A percentile compares a stretch with the other conserved stretches of the same genome.
Conservation (phyloP, 225 moss, liverwort and hornwort genomes). For the Pleurozium schreberi region DNA sequence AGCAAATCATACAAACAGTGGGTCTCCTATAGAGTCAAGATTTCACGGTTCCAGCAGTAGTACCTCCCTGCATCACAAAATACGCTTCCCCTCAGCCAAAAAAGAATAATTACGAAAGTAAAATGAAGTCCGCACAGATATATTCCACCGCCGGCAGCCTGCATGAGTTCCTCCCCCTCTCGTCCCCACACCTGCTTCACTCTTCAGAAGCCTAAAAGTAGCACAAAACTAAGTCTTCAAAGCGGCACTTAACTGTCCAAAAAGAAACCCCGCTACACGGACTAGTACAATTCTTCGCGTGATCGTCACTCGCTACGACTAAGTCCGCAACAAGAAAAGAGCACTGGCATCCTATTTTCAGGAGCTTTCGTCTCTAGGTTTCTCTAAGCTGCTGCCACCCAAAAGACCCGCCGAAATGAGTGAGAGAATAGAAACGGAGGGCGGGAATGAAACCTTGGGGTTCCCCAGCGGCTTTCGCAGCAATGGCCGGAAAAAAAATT, state of each 20-base stretch:
- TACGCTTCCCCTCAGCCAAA: neutral
- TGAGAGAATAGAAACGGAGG: neutral
- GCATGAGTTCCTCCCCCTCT: neutral
- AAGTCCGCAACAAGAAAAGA: neutral
- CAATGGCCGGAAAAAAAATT: neutral
- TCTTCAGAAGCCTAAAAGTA: neutral
- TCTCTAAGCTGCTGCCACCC: neutral
- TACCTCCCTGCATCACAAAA: slow-evolving; percentile 1
- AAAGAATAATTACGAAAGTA: neutral
- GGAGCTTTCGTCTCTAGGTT: neutral
- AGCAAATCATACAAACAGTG: slow-evolving; percentile 43
- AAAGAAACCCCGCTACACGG: neutral
- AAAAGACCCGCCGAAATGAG: neutral
- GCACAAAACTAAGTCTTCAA: neutral
- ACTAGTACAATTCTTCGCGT: neutral
- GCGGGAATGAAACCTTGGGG: neutral
- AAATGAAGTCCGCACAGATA: neutral
- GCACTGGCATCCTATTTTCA: neutral
- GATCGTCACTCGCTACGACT: neutral
- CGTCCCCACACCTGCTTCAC: neutral
- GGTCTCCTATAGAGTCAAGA: neutral
- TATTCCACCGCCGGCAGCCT: slow-evolving; percentile 6
- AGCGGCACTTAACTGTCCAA: neutral
- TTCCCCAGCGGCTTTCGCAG: neutral
- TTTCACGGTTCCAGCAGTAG: neutral